These are phyloP conservation scores for Dianthus caryophyllus DNA, from an alignment of 148 eudicot genomes.

Conservation along the genomic window DNA sequence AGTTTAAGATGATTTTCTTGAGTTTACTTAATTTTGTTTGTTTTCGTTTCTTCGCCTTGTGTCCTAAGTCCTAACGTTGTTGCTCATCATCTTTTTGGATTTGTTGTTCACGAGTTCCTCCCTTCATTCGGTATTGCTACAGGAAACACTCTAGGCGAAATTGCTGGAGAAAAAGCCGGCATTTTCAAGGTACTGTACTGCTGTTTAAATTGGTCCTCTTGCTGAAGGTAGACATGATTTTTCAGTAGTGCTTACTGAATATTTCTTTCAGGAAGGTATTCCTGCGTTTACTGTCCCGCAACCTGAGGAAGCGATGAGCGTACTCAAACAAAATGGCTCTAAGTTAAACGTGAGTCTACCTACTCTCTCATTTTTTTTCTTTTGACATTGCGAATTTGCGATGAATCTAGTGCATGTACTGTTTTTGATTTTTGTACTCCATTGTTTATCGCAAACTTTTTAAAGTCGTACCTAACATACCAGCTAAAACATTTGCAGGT, in stretches of 20 bases:
- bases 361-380: neutral
- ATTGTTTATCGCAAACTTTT: neutral
- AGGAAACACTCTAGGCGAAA: constrained; percentile 93
- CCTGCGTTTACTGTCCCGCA: constrained; percentile 96
- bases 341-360: constrained; percentile 62
- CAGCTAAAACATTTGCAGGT: constrained; percentile 45
- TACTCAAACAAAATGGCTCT: constrained; percentile 74
- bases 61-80: neutral
- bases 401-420: neutral
- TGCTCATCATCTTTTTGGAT: constrained; percentile 2
- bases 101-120: neutral
- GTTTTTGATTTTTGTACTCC: neutral
- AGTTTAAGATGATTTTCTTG: neutral
- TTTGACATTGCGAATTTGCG: too few relatives aligned
- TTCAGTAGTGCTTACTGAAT: neutral
- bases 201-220: neutral
- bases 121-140: constrained; percentile 23
- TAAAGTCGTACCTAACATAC: constrained; percentile 5
- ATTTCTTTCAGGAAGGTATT: constrained; percentile 55
- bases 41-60: too few relatives aligned
- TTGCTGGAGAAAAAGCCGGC: constrained; percentile 97
- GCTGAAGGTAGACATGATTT: neutral
- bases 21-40: constrained; percentile 2
- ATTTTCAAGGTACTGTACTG: constrained; percentile 95
- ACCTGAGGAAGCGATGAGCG: constrained; percentile 95